These are phyloP conservation scores for Alternaria dauci DNA, from an alignment of 2,329 filamentous ascomycete species.

Conservation along the genomic window DNA sequence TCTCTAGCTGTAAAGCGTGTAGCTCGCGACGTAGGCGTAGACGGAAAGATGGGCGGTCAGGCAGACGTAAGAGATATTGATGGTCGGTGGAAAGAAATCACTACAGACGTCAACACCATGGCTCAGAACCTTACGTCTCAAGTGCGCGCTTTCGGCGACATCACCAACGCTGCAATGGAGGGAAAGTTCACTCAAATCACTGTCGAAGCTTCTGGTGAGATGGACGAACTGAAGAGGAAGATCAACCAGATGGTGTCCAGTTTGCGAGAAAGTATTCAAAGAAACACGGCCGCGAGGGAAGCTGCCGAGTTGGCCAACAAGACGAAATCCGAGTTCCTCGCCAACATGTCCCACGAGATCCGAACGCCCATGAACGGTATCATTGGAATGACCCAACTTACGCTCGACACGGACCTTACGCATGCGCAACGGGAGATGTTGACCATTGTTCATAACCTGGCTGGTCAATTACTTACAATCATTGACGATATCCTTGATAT, in stretches of 20 bases:
- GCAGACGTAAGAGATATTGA: slow-evolving; percentile 92
- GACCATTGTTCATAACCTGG: slow-evolving; percentile 96
- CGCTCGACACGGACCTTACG: slow-evolving; percentile 90
- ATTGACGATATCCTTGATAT: slow-evolving; percentile 83
- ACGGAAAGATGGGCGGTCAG: slow-evolving; percentile 98
- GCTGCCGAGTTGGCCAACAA: slow-evolving; percentile 96
- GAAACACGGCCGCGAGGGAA: slow-evolving; percentile 94
- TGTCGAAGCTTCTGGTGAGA: slow-evolving; percentile 96
- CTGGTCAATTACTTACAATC: slow-evolving; percentile 94
- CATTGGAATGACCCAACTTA: slow-evolving; percentile 97
- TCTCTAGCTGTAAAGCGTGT: slow-evolving; percentile 96
- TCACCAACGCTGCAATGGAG: slow-evolving; percentile 96
- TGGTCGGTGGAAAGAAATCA: slow-evolving; percentile 98
- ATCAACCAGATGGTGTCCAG: slow-evolving; percentile 99
- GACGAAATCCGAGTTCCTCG: slow-evolving; percentile 97
- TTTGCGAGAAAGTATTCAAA: slow-evolving; percentile 91
- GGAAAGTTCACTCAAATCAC: slow-evolving; percentile 98
- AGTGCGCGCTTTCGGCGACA: slow-evolving; percentile 96
- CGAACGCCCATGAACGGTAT: slow-evolving; percentile 98
- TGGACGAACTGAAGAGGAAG: slow-evolving; percentile 98
- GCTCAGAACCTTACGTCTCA: slow-evolving; percentile 85
- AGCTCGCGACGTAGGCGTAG: slow-evolving; percentile 94
- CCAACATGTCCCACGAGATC: slow-evolving; percentile 99
- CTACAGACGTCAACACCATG: slow-evolving; percentile 96
- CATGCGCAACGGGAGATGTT: slow-evolving; percentile 98